Base-by-base conservation (phyloP, 1,139 yeast genomes). In the Kodamaea fungicola region DNA sequence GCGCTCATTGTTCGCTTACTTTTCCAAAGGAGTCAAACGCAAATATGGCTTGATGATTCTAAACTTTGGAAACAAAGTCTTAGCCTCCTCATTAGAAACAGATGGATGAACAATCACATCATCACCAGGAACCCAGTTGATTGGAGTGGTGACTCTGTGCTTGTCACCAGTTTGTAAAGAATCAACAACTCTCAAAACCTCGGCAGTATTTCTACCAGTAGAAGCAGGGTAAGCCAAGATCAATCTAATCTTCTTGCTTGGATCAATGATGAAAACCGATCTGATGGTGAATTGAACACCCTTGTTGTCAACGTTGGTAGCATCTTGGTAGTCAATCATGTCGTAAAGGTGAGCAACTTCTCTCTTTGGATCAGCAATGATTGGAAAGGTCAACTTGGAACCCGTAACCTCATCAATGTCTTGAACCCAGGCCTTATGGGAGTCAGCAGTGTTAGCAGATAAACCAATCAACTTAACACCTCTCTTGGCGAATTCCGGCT, bases 81-180 rank as follows among this genome's bases (percentile, higher is more conserved):
- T 74, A 39, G 96, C 95, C 49, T 77, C 95, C 53, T 78, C 94
- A 58, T 85, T 82, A 41, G 84, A 72, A 37, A 88, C 83, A 34
- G 82, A 65, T 45, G 95, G 95, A 51, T 94, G 96, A 43, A 88
- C 86, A 57, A 88, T 88, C 44, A 88, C 96, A 57, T 88, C 95
- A 47, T 84, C 78, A 51, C 96, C 96, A 37, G 72, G 77, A 43
- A 71, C 71, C 82, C 82, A 77, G 66, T 78, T 77, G 52, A 81
- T 80, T 42, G 95, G 95, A 37, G 96, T 87, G 45, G 85, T 92
- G 50, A 87, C 74, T 50, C 94, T 88, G 64, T 78, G 72, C 57
- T 75, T 71, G 64, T 88, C 96, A 47, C 85, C 79, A 50, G 79
- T 68, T 69, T 88, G 96, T 60, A 88, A 72, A 37, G 96, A 84